Conservation (phyloP, 148 eudicot species). For the Nyssa sinensis region DNA sequence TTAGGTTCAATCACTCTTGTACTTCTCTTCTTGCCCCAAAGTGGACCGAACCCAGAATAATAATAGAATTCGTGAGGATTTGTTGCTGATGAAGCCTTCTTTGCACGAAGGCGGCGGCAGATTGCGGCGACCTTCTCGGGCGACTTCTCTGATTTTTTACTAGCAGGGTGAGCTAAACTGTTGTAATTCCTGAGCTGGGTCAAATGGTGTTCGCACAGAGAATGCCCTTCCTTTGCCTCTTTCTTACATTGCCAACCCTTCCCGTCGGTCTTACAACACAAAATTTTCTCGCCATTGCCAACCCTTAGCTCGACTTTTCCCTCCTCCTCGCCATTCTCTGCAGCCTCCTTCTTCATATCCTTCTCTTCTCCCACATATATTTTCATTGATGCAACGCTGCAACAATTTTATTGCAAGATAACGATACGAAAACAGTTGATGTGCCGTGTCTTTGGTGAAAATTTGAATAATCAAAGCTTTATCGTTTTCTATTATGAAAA, state of each 20-base stretch:
- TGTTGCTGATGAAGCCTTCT: conserved; percentile 1
- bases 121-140: conserved; percentile 3
- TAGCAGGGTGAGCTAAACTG: not conserved
- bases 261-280: conserved; percentile 14
- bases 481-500: not conserved
- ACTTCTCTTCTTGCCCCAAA: conserved; percentile 56
- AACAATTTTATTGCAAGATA: too few relatives aligned
- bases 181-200: too few relatives aligned
- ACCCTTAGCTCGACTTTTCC: not conserved
- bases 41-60: conserved; percentile 75
- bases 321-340: not conserved
- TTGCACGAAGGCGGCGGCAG: conserved; percentile 21
- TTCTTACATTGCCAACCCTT: conserved; percentile 22
- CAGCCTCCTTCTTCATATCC: too few relatives aligned
- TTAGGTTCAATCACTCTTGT: not conserved
- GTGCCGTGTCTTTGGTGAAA: too few relatives aligned
- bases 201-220: conserved; percentile 21
- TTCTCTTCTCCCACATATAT: conserved; percentile 18
- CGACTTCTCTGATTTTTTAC: not conserved
- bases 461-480: not conserved
- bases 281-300: not conserved
- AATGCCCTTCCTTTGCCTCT: conserved; percentile 12
- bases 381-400: conserved; percentile 32
- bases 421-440: too few relatives aligned
- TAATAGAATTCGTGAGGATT: conserved; percentile 57